These are phyloP conservation scores for Verticillium zaregamsianum DNA, from an alignment of 2,329 filamentous ascomycete genomes.

Conservation along the genomic window DNA sequence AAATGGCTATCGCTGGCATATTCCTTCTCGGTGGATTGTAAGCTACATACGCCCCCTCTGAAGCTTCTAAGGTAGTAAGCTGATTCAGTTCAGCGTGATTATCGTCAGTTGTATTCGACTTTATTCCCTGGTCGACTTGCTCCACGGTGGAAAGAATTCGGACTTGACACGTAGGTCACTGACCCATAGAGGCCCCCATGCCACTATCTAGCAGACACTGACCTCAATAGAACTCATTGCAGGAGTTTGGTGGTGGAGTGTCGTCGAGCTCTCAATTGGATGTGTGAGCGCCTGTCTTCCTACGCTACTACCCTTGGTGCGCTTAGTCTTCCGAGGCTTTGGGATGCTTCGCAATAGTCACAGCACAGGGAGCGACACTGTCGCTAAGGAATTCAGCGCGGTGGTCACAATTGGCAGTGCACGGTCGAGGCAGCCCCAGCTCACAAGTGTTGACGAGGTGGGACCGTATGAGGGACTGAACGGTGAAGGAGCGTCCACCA, in stretches of 20 bases:
- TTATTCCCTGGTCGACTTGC: conserved; percentile 14
- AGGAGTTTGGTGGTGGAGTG: conserved; percentile 24
- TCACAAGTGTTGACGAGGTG: no score
- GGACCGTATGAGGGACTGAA: no score
- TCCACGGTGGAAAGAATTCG: not conserved
- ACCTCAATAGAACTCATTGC: conserved; percentile 19
- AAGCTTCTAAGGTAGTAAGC: conserved; percentile 22
- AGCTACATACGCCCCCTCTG: conserved; percentile 12
- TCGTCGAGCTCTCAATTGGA: conserved; percentile 26
- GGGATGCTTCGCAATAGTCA: no score
- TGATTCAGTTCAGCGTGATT: no score
- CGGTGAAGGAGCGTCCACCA: no score
- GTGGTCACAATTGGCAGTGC: no score
- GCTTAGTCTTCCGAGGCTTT: no score
- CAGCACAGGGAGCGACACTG: no score
- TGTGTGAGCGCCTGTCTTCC: conserved; percentile 38
- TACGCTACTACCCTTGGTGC: conserved; percentile 29
- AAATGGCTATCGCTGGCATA: conserved; percentile 19
- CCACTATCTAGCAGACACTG: not conserved
- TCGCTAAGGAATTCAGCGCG: no score
- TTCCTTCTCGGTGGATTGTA: conserved; percentile 29
- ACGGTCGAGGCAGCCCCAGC: no score
- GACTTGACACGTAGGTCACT: conserved; percentile 17
- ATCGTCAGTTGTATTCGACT: conserved; percentile 6
- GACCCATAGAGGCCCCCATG: no score